A percentile compares a stretch with the other conserved stretches of the same genome.
Evolutionary conservation across 2,329 filamentous ascomycete genomes (phyloP).

Genomic region (Aspergillus floridensis): DNA sequence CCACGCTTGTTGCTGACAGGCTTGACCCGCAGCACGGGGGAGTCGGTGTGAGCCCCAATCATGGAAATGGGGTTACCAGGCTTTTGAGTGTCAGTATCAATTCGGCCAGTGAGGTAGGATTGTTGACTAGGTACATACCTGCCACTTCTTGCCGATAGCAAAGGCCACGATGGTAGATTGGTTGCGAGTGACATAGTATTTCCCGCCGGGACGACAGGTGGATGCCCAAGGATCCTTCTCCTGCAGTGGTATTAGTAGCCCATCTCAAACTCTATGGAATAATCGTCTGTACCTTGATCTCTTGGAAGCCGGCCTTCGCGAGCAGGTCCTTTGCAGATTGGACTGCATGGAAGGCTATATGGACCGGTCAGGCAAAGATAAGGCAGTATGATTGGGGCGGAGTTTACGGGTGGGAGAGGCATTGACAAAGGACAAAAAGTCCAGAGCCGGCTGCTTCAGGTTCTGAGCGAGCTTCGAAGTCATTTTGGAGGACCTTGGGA

Average conservation of each 20-base stretch:
- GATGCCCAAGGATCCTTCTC: conserved; percentile 88
- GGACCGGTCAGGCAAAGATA: conserved; percentile 3
- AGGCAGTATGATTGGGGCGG: conserved; percentile 3
- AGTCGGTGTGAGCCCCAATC: conserved; percentile 95
- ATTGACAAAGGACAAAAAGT: conserved; percentile 92
- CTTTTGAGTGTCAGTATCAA: conserved; percentile 23
- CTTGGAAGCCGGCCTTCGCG: conserved; percentile 77
- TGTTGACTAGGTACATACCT: conserved; percentile 38
- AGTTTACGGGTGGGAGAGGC: conserved; percentile 83
- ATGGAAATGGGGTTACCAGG: conserved; percentile 87
- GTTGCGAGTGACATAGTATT: conserved; percentile 95
- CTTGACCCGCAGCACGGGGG: conserved; percentile 86
- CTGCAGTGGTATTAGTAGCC: conserved; percentile 31
- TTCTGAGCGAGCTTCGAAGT: conserved; percentile 29
- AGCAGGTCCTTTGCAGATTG: conserved; percentile 73
- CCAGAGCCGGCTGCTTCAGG: conserved; percentile 57
- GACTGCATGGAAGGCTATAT: conserved; percentile 87
- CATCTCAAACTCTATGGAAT: no score
- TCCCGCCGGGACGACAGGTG: conserved; percentile 77
- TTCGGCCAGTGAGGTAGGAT: not conserved
- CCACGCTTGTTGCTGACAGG: conserved; percentile 86
- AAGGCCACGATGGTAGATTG: conserved; percentile 90
- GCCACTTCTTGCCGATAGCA: conserved; percentile 86
- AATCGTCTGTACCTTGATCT: conserved; percentile 61
- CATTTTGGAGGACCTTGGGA: conserved; percentile 26